Evolutionary conservation across 75 land plant species (phyloP), one percentile per base, ranked within the genome.

Genomic region (Larix kaempferi): DNA sequence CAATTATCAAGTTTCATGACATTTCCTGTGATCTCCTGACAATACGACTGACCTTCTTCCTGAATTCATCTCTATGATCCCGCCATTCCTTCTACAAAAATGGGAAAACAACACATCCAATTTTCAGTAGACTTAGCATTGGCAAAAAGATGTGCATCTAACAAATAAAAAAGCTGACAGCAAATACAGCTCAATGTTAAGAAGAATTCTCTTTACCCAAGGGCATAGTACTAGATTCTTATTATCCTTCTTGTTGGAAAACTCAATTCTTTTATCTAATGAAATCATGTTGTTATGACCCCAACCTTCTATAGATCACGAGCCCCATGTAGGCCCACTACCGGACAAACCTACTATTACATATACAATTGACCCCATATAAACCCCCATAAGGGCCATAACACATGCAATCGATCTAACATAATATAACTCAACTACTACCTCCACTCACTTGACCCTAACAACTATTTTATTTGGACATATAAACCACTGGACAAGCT

Each of bases 1-100:
- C 11, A 49, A 49, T 49, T 49, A 49, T 49, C 1, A 49, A 49
- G 54, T 49, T 10, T 16, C 79, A 78, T 25, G 15, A 52, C 77
- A 74, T 78, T 74, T 78, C 79, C 33, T 78, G 78, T 49, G 79
- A 78, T 44, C 52, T 71, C 56, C 78, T 74, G 23, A 78, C 79
- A 74, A 78, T 78, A 11, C 56, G 77, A 29, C 78, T 74, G 54
- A 75, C 77, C 44, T 77, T 77, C 71, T 76, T 69, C 65, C 33
- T 37, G 65, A 77, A 77, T 69, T 69, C 78, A 73, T 77, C 78
- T 73, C 65, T 77, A 33, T 69, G 78, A 1, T 78, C 78, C 19
- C 79, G 27, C 78, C 78, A 19, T 39, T 77, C 78, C 23, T 77
- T 77, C 75, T 76, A 37, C 11, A 76, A 66, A 76, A 26, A 76